A percentile compares a stretch with the other conserved stretches of the same genome.
phyloP scores from a whole-genome alignment of 1,139 yeast species.

The Meyerozyma guilliermondii region DNA sequence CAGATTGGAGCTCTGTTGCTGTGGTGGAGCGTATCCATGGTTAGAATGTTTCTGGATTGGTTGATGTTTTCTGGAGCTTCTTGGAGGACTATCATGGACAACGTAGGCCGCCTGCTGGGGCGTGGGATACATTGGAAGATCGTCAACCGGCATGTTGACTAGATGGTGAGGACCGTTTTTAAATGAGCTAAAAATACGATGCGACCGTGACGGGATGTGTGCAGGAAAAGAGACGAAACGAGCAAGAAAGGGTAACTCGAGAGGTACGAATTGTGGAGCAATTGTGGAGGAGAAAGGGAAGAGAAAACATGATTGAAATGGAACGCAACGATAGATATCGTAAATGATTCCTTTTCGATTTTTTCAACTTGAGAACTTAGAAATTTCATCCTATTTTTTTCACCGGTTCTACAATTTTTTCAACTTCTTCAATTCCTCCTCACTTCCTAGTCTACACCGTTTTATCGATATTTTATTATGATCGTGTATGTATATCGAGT shows the following conservation, averaged over 20 bases:
- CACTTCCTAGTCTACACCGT: neutral
- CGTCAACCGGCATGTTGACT: conserved; percentile 27
- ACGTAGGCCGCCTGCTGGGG: conserved; percentile 43
- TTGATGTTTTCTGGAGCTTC: conserved; percentile 13
- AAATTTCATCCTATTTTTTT: too few relatives aligned
- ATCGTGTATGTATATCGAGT: conserved; percentile 2
- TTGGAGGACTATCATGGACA: conserved; percentile 15
- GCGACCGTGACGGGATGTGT: neutral
- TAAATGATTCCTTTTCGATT: too few relatives aligned
- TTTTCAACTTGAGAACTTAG: too few relatives aligned
- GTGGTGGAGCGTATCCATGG: conserved; percentile 13
- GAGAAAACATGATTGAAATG: too few relatives aligned
- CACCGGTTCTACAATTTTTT: too few relatives aligned
- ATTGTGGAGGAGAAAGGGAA: conserved; percentile 1
- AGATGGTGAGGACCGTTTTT: neutral
- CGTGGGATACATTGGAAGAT: conserved; percentile 44
- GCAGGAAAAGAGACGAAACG: neutral
- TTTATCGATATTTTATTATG: conserved; percentile 1
- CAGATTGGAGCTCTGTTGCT: conserved; percentile 11
- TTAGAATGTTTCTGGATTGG: conserved; percentile 9
- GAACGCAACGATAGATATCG: too few relatives aligned
- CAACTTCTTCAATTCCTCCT: too few relatives aligned
- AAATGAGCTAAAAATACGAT: neutral
- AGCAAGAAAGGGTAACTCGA: too few relatives aligned
- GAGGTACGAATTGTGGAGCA: neutral